Evolutionary conservation across 75 land plant genomes (phyloP).

Genomic region (Gnetum montanum): DNA sequence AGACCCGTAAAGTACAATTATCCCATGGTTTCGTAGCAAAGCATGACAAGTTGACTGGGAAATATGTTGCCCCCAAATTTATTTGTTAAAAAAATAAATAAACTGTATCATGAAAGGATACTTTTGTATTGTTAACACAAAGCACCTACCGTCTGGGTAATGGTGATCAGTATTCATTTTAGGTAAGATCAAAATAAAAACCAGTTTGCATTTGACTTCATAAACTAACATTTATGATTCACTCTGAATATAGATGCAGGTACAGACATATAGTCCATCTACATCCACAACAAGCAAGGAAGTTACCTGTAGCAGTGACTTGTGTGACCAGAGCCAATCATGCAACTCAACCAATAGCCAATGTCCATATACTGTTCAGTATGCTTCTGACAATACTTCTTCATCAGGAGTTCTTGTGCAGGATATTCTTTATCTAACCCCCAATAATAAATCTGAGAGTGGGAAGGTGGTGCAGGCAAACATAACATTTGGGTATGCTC

Average conservation of each 20-base stretch:
- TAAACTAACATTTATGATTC: no score
- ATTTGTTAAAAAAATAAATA: no score
- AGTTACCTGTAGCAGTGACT: conserved; percentile 29
- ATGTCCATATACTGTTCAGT: conserved; percentile 50
- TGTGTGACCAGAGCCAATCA: conserved; percentile 11
- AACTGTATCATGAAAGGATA: no score
- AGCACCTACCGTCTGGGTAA: no score
- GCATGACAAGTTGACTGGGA: no score
- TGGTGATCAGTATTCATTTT: no score
- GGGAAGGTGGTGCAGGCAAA: conserved; percentile 23
- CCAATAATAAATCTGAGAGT: conserved; percentile 17
- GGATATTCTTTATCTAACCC: conserved; percentile 59
- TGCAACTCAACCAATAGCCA: conserved; percentile 16
- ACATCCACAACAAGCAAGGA: conserved; percentile 31
- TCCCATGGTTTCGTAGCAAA: no score
- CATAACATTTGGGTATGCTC: conserved; percentile 50
- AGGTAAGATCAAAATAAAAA: no score
- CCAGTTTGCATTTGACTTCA: no score
- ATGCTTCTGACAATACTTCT: conserved; percentile 47
- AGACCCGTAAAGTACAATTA: no score
- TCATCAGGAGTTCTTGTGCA: conserved; percentile 66
- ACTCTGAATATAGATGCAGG: neutral
- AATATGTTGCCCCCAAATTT: no score
- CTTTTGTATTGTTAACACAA: no score
- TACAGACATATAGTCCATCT: conserved; percentile 26